A percentile compares a stretch with the other conserved stretches of the same genome.
phyloP scores from a whole-genome alignment of 2,329 filamentous ascomycete genomes.

The Colletotrichum viniferum region DNA sequence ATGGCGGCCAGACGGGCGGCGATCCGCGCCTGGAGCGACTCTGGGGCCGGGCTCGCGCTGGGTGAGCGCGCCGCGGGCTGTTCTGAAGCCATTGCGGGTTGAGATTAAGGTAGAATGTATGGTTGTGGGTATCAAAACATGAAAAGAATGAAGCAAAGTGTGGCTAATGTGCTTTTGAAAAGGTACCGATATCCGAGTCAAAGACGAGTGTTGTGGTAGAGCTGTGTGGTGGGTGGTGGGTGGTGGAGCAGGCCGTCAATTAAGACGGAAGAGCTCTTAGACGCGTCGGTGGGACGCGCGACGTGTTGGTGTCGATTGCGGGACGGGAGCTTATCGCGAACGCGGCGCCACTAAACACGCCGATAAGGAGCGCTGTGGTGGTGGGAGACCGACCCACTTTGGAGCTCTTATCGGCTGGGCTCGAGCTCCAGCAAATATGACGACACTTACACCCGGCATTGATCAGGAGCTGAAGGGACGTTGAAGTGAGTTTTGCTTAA shows the following conservation, averaged over 20 bases:
- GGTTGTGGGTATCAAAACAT: slow-evolving; percentile 10
- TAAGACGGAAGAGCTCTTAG: slow-evolving; percentile 10
- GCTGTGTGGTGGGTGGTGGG: not conserved
- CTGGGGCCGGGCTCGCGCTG: slow-evolving; percentile 41
- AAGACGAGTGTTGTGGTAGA: slow-evolving; percentile 17
- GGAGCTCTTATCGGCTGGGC: not conserved
- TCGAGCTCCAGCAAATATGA: not conserved
- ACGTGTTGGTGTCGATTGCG: slow-evolving; percentile 11
- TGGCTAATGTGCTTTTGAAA: not conserved
- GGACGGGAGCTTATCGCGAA: slow-evolving; percentile 13
- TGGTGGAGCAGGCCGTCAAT: slow-evolving; percentile 13
- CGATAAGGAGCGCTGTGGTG: slow-evolving; percentile 3
- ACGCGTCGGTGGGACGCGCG: slow-evolving; percentile 16
- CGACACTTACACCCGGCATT: not conserved
- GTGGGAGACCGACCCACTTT: not conserved
- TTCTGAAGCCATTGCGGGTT: slow-evolving; percentile 52
- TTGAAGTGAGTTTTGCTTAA: not conserved
- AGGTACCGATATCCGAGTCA: not conserved
- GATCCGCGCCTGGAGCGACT: slow-evolving; percentile 60
- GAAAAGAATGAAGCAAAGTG: not conserved
- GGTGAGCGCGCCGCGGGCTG: slow-evolving; percentile 49
- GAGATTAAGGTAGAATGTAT: not conserved
- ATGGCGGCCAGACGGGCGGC: slow-evolving; percentile 56
- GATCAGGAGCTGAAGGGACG: not conserved
- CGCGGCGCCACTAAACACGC: slow-evolving; percentile 12